phyloP scores from a whole-genome alignment of 805 yeast genomes.

The Wickerhamomyces sydowiorum region DNA sequence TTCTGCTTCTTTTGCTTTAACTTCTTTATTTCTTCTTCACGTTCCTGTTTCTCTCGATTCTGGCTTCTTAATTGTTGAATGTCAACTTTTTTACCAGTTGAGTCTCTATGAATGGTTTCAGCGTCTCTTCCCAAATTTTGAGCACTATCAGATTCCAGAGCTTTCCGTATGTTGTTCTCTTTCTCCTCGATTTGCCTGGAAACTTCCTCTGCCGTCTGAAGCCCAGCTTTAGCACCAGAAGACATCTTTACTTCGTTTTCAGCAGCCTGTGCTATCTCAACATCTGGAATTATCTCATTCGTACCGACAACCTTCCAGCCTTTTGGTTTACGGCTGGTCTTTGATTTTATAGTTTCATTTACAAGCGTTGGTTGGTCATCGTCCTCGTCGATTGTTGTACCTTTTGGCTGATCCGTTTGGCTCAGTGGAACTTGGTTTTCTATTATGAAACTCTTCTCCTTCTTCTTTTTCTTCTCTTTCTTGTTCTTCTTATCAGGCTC shows the following conservation, averaged over 20 bases:
- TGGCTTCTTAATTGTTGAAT: conserved; percentile 25
- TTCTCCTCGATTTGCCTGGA: conserved; percentile 30
- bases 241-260: conserved; percentile 12
- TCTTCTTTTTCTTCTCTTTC: conserved; percentile 19
- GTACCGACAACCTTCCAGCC: conserved; percentile 22
- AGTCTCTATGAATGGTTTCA: conserved; percentile 55
- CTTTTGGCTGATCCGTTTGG: too few species aligned
- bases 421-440: not conserved
- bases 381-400: too few species aligned
- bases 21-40: conserved; percentile 24
- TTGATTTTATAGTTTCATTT: not conserved
- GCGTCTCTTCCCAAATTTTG: conserved; percentile 10
- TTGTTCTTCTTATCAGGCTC: conserved; percentile 21
- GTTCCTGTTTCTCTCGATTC: conserved; percentile 21
- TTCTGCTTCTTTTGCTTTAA: conserved; percentile 25
- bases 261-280: not conserved
- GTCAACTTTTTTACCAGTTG: conserved; percentile 49
- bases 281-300: conserved; percentile 6
- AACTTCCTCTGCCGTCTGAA: conserved; percentile 41
- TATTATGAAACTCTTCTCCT: conserved; percentile 3
- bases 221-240: conserved; percentile 35
- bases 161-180: conserved; percentile 18
- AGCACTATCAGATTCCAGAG: conserved; percentile 7
- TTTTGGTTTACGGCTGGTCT: conserved; percentile 2
- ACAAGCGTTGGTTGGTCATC: not conserved